These are phyloP conservation scores for Paramecium caudatum DNA, from an alignment of 73 alveolate genomes.

Conservation along the genomic window DNA sequence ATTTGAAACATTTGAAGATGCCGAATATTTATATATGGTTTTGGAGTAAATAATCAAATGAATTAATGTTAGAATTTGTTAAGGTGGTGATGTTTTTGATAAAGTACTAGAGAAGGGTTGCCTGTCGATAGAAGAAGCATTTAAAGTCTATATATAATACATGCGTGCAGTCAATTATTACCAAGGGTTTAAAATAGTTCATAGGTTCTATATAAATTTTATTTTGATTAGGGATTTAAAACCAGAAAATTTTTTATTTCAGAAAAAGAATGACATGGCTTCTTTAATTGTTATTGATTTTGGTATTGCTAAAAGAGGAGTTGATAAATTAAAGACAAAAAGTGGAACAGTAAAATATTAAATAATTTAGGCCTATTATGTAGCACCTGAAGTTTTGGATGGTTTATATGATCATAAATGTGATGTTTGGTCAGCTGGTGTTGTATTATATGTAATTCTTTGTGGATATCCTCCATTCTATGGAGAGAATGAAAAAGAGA, in stretches of 20 bases:
- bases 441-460: conserved; percentile 22
- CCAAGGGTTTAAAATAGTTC: conserved; percentile 12
- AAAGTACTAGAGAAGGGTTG: conserved; percentile 59
- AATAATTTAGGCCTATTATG: conserved; percentile 49
- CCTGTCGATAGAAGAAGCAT: conserved; percentile 29
- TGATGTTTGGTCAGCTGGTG: conserved; percentile 68
- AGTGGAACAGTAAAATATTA: conserved; percentile 43
- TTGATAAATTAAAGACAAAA: conserved; percentile 28
- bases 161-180: conserved; percentile 61
- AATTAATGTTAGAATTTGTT: conserved; percentile 40
- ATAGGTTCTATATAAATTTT: neutral
- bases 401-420: conserved; percentile 43
- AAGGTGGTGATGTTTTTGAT: conserved; percentile 63
- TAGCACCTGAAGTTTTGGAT: conserved; percentile 61
- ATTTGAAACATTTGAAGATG: conserved; percentile 65
- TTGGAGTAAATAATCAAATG: conserved; percentile 50
- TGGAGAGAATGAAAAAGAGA: conserved; percentile 64
- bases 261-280: conserved; percentile 24
- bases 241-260: conserved; percentile 43
- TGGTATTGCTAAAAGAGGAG: conserved; percentile 52
- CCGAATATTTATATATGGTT: conserved; percentile 45
- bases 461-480: conserved; percentile 64
- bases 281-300: conserved; percentile 34
- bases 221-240: conserved; percentile 29
- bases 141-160: conserved; percentile 22